Base-by-base conservation (phyloP, 768 basidiomycete species). In the Trametes sanguinea region DNA sequence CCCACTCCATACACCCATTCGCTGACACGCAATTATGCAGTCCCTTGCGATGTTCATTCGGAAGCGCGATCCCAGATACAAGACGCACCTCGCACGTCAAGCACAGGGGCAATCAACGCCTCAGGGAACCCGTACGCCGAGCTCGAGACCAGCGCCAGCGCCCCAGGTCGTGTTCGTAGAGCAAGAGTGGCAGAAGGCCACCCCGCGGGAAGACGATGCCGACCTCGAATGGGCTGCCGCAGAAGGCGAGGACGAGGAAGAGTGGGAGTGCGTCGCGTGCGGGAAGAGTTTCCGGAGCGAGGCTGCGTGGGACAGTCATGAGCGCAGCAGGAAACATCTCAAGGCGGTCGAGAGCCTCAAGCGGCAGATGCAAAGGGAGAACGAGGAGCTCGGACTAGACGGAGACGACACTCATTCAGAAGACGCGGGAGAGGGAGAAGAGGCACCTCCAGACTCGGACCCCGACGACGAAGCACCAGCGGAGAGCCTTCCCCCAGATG, bases 201-300 rank as follows among this genome's bases (percentile, higher is more conserved):
- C 63, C 50, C 71, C 54, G 57, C 57, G 69, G 22, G 73, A 76
- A 30, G 71, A 79, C 43, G 81, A 85, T 62, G 83, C 77, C 2
- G 92, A 92, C 68, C 76, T 89, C 4, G 88, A 92, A 62, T 92
- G 89, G 88, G 86, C 85, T 3, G 80, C 80, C 7, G 89, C 82
- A 2, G 90, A 89, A 71, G 86, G 85, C 27, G 85, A 84, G 32
- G 83, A 88, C 60, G 75, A 82, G 4, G 90, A 94, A 68, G 90
- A 91, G 70, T 94, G 90, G 88, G 95, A 96, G 72, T 99, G 97
- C 69, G 88, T 98, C n/a, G 95, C 88, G 7, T 99, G 97, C 69
- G 80, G 83, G 32, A 98, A 97, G 77, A 81, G 83, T 0, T 98
- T 98, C 72, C 78, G 88, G 69, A 94, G 89, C 65, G 95, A 98